Base-by-base conservation (phyloP, 441 rosid species). In the Pelargonium fulgidum region DNA sequence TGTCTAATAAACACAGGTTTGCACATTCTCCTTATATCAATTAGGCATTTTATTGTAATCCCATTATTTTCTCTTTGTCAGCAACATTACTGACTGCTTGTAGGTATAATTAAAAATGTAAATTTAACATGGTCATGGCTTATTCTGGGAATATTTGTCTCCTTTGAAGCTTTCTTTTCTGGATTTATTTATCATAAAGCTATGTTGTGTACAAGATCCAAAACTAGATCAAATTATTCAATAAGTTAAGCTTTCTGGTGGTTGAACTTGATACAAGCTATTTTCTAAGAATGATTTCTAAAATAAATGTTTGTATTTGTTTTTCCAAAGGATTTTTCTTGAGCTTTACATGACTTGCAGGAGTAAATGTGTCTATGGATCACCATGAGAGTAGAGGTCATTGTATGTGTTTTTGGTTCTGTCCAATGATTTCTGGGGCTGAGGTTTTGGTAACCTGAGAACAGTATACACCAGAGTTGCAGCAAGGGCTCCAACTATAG, bases 401-500 rank as follows among this genome's bases (percentile, higher is more conserved):
- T 79, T 82, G 44, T 72, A 62, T n/a, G 41, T 11, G 71, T 62
- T 72, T 70, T 68, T 78, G n/a, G 65, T 64, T 54, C 47, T 76
- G 64, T 41, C 72, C 65, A 50, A 65, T 24, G 86, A 29, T 29
- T 29, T 9, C 10, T 72, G 9, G 81, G 9, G 81, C 58, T 76
- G 62, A 0, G 20, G 3, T 2, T 19, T 14, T 7, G 79, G 81
- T 33, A 72, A 79, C 16, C 85, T 75, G 7, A 85, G 81, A 10
- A 78, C 7, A 13, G 62, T 41, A 76, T 82, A 79, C 1, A 73
- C 75, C 63, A 77, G 20, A 10, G 74, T 65, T 58, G 83, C 86
- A 8, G 78, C 78, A 70, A 76, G n/a, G 10, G 86, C 88, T 71
- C 87, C 89, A 2, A 79, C 59, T 17, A 80, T 72, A 1, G 88